Evolutionary conservation across 192 early-diverging fungal genomes (phyloP), one percentile per base, ranked within the genome.

Genomic region (Gaertneriomyces semiglobifer): DNA sequence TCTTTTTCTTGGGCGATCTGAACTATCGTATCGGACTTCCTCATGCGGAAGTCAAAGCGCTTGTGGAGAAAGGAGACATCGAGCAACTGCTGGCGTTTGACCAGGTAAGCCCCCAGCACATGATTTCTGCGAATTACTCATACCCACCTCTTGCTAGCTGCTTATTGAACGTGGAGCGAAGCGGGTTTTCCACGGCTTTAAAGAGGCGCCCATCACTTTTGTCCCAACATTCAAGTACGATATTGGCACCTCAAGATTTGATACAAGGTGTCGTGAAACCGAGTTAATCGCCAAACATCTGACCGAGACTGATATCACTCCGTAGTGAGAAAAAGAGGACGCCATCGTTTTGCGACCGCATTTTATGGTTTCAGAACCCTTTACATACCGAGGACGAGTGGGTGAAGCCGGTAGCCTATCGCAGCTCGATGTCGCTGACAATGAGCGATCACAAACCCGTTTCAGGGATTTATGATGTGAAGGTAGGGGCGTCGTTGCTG

Each of bases 401-500:
- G 70, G 70, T 86, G 7, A 64, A 73, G 11, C 63, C 74, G n/a
- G 25, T 77, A 5, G 77, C 68, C 53, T 92, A 92, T 66, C 58
- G 57, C 12, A 81, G 80, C 19, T 76, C 79, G 7, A 89, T 88
- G 85, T 82, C 84, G 0, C 68, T 92, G 41, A 80, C 69, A 39
- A 48, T 82, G 18, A 93, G 91, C 66, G 96, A 98, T 71, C 96
- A 98, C 76, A 95, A 95, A 70, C 96, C 96, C 2, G 93, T 98
- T 19, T 84, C 79, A 39, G 86, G 89, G 1, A 52, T 83, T 2
- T 86, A 94, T 55, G 72, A 72, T n/a, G 43, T 86, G 10, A 81
- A 86, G 65, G 88, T 89, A 59, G 42, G 58, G 0, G 51, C 16
- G 14, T 20, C 18, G 51, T 58, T 59, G 56, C 4, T 20, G 9